A percentile compares a stretch with the other conserved stretches of the same genome.
These are phyloP conservation scores for Drosera spatulata DNA, from an alignment of 179 eudicot genomes.

Conservation along the genomic window DNA sequence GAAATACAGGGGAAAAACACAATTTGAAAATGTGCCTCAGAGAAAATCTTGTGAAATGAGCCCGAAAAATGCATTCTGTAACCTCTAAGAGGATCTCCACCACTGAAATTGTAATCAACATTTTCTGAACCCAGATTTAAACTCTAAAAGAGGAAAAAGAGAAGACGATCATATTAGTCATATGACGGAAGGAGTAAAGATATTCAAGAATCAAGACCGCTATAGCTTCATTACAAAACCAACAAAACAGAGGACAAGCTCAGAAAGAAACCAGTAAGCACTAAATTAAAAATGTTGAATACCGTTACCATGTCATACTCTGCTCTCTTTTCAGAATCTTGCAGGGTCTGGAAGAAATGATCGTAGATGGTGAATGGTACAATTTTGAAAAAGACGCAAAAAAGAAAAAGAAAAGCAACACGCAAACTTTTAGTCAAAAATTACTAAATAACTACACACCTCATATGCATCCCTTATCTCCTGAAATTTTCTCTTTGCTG, in stretches of 20 bases:
- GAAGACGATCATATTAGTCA: neutral
- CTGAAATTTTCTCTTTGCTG: slow-evolving; percentile 85
- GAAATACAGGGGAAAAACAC: neutral
- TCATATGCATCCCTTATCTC: slow-evolving; percentile 97
- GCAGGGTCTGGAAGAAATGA: slow-evolving; percentile 49
- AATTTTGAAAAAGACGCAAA: slow-evolving; percentile 1
- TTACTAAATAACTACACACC: slow-evolving; percentile 30
- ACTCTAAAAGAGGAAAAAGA: slow-evolving; percentile 16
- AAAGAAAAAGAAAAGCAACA: slow-evolving; percentile 1
- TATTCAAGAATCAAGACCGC: neutral
- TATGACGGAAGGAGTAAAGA: neutral
- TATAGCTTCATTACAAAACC: no score
- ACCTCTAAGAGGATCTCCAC: slow-evolving; percentile 40
- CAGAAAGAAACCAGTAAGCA: neutral
- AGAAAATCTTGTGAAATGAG: slow-evolving; percentile 76
- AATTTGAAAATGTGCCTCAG: slow-evolving; percentile 47
- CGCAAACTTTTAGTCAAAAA: neutral
- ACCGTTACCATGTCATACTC: slow-evolving; percentile 72
- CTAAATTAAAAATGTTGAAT: neutral
- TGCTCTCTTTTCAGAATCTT: slow-evolving; percentile 61
- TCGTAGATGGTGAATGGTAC: slow-evolving; percentile 4
- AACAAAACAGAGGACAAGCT: no score
- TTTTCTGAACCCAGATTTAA: slow-evolving; percentile 33
- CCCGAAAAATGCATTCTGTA: slow-evolving; percentile 48
- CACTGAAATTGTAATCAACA: slow-evolving; percentile 30